Base-by-base conservation (phyloP, 306 rosid genomes). In the Corylus heterophylla region DNA sequence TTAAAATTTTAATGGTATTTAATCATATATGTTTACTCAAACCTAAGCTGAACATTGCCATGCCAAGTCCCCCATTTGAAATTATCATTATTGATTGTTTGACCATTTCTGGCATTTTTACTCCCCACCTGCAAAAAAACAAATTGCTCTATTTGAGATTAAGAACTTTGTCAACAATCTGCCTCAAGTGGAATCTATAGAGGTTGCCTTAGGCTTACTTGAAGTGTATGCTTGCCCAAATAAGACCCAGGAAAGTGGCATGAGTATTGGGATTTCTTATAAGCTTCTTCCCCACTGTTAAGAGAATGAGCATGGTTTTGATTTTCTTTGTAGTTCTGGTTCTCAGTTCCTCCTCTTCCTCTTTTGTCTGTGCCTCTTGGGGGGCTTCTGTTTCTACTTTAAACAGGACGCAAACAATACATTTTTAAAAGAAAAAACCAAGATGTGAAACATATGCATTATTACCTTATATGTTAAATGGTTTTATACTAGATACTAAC, bases 41-140 rank as follows among this genome's bases (percentile, higher is more conserved):
- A 94, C 98, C 98, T 93, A 95, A 86, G 92, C 99, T 93, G 93
- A 95, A 92, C 81, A 89, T 90, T 37, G 99, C 98, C 99, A 93
- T 95, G 9, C 99, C 99, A 76, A 95, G 84, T 76, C 99, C 99
- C 71, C 99, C 99, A 74, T 79, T 80, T 54, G 97, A 81, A 54
- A 95, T 66, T 70, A 95, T 89, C 45, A 10, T 2, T 74, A 95
- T 91, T 29, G 98, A 95, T 52, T 85, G 82, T 0, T 82, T 75
- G 18, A 91, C 85, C 63, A 95, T 85, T 71, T 86, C 92, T 4
- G 99, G 98, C 89, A 95, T 56, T 74, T 89, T 78, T 74, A 91
- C 89, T 75, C 82, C 88, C 98, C 96, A 93, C 85, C 99, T 95
- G 90, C 75, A 83, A 63, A 39, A 39, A 39, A 4, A 59, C 68